Conservation (phyloP, 2,329 filamentous ascomycete genomes). For the Penicillium sp. region DNA sequence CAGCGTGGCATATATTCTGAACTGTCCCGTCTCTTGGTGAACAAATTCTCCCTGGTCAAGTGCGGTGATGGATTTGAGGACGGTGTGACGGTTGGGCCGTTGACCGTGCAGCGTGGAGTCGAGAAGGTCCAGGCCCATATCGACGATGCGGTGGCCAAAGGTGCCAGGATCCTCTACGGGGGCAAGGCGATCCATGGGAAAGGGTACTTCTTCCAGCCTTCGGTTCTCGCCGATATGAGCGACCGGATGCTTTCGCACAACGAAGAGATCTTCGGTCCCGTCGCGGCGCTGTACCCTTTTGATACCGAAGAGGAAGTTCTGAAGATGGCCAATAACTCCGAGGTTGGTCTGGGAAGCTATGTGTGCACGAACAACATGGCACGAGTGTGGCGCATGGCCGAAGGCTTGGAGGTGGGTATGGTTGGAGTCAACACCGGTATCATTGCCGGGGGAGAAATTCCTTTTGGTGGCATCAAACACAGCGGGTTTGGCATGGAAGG, state of each 20-base stretch:
- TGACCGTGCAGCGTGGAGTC: too few relatives aligned
- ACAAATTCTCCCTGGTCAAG: too few relatives aligned
- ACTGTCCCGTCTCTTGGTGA: too few relatives aligned
- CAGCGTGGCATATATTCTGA: too few relatives aligned
- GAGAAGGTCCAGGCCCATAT: slow-evolving; percentile 56
- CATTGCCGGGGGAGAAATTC: slow-evolving; percentile 51
- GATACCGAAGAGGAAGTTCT: slow-evolving; percentile 63
- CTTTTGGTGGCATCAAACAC: slow-evolving; percentile 65
- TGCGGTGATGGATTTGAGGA: too few relatives aligned
- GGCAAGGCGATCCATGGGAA: slow-evolving; percentile 47
- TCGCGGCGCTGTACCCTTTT: slow-evolving; percentile 61
- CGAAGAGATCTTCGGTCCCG: slow-evolving; percentile 64
- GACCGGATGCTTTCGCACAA: slow-evolving; percentile 54
- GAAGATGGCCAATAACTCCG: slow-evolving; percentile 56
- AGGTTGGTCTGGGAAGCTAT: slow-evolving; percentile 63
- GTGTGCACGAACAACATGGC: slow-evolving; percentile 62
- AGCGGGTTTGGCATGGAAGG: slow-evolving; percentile 63
- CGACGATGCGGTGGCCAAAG: slow-evolving; percentile 59
- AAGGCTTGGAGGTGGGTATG: slow-evolving; percentile 66
- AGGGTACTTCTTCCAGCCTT: slow-evolving; percentile 65
- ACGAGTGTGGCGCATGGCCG: slow-evolving; percentile 53
- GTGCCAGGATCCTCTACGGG: slow-evolving; percentile 61
- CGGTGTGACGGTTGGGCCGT: too few relatives aligned
- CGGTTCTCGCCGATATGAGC: slow-evolving; percentile 58
- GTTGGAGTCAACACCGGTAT: slow-evolving; percentile 60